A percentile compares a stretch with the other conserved stretches of the same genome.
These are phyloP conservation scores for Candida boleticola DNA, from an alignment of 805 yeast genomes.

Conservation along the genomic window DNA sequence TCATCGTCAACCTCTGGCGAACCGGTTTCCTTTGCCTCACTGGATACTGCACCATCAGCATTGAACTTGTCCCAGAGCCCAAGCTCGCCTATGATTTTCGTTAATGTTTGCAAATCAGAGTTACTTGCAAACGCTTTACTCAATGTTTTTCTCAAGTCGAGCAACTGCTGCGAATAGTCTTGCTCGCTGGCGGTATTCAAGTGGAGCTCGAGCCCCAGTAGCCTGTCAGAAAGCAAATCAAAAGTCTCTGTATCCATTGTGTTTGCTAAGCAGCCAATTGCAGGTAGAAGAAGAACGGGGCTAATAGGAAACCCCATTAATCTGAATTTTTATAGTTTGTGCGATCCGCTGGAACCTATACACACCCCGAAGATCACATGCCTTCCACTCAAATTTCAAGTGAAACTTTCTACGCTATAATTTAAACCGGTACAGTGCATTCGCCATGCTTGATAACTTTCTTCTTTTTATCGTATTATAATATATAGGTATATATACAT, in stretches of 20 bases:
- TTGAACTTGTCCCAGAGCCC: constrained; percentile 15
- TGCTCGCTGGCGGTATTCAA: background rate
- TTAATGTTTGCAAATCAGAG: constrained; percentile 18
- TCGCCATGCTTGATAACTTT: too few species aligned
- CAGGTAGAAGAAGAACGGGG: too few species aligned
- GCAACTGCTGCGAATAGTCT: background rate
- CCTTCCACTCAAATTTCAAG: too few species aligned
- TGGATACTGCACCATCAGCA: background rate
- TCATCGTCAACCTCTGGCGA: constrained; percentile 5
- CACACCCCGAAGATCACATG: too few species aligned
- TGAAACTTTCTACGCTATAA: too few species aligned
- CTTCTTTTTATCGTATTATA: too few species aligned
- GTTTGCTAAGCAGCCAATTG: too few species aligned
- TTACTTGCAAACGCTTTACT: constrained; percentile 4
- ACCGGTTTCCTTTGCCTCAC: background rate
- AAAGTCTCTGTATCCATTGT: constrained; percentile 1
- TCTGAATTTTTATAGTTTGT: too few species aligned
- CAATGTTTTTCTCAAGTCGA: background rate
- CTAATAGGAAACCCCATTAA: too few species aligned
- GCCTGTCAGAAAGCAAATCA: background rate
- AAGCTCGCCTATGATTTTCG: constrained; percentile 16
- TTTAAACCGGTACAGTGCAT: too few species aligned
- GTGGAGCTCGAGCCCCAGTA: constrained; percentile 1
- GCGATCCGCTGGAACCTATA: too few species aligned
- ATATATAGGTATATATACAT: too few species aligned